Evolutionary conservation across 495 filamentous ascomycete species (phyloP).

Genomic region (Aspergillus egyptiacus): DNA sequence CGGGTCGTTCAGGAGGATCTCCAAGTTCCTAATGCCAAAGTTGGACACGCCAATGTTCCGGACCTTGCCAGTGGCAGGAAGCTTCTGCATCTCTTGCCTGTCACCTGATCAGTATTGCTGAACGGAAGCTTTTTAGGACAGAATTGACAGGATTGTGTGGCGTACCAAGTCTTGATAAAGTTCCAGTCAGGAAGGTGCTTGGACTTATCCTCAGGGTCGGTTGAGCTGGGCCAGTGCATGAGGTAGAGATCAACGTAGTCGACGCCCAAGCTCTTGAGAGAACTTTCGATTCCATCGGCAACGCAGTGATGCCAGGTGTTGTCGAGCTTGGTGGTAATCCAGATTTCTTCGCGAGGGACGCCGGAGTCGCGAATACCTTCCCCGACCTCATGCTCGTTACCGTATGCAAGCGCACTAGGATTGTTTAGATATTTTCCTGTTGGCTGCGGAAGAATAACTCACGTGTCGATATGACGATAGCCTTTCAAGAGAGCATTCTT

Average conservation of each 20-base stretch:
- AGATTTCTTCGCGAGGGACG: constrained; percentile 74
- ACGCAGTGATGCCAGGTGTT: constrained; percentile 74
- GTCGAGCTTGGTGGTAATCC: constrained; percentile 83
- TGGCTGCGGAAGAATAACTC: constrained; percentile 5
- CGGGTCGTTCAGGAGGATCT: constrained; percentile 50
- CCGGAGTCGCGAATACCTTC: constrained; percentile 73
- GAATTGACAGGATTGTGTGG: neutral
- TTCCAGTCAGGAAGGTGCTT: constrained; percentile 66
- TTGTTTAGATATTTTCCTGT: neutral
- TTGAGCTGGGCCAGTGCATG: constrained; percentile 77
- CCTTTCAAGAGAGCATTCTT: constrained; percentile 68
- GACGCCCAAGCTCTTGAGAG: constrained; percentile 61
- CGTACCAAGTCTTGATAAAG: constrained; percentile 72
- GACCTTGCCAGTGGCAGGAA: constrained; percentile 71
- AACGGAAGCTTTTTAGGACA: neutral
- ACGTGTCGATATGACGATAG: constrained; percentile 66
- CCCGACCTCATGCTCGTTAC: constrained; percentile 79
- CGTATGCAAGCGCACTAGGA: constrained; percentile 66
- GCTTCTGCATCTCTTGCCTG: constrained; percentile 72
- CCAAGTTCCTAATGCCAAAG: constrained; percentile 56
- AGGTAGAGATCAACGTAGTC: constrained; percentile 84
- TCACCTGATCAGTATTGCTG: neutral
- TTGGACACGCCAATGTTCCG: constrained; percentile 65
- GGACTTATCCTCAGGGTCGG: constrained; percentile 48
- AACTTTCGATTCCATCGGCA: constrained; percentile 61